Percentiles rank a stretch among this genome's conserved stretches.
These are phyloP conservation scores for Aspergillus pseudotamarii DNA, from an alignment of 2,329 filamentous ascomycete species.

Conservation along the genomic window DNA sequence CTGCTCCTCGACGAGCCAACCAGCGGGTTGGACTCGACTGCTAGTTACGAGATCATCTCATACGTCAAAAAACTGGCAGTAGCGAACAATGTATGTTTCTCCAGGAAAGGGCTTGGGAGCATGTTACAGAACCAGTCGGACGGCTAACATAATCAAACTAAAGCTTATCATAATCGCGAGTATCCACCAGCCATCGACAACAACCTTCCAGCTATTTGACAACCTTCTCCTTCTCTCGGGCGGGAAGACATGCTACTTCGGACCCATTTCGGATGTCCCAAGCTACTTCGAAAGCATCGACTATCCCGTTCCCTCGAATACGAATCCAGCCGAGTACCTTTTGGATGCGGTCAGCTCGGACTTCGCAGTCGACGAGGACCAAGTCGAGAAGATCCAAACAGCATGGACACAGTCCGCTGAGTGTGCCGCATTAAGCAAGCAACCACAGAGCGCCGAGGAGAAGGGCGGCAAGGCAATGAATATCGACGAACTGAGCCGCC, in stretches of 20 bases:
- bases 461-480: neutral
- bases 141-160: neutral
- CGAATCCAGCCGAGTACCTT: constrained; percentile 79
- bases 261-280: constrained; percentile 60
- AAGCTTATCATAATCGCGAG: constrained; percentile 75
- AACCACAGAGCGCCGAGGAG: neutral
- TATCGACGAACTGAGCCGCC: constrained; percentile 33
- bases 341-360: constrained; percentile 79
- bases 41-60: constrained; percentile 74
- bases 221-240: constrained; percentile 73
- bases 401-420: constrained; percentile 58
- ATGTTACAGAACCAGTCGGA: neutral
- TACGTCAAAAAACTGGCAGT: constrained; percentile 70
- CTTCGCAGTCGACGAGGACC: constrained; percentile 60
- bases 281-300: constrained; percentile 66
- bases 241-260: constrained; percentile 74
- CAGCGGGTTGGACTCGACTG: constrained; percentile 77
- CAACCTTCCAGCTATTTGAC: constrained; percentile 79
- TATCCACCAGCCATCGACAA: constrained; percentile 82
- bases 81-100: constrained; percentile 62
- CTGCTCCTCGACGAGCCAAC: constrained; percentile 85
- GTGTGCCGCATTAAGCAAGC: constrained; percentile 34
- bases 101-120: neutral
- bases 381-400: constrained; percentile 57
- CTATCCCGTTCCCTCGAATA: constrained; percentile 66